Percentiles rank a stretch among this genome's conserved stretches.
Evolutionary conservation across 179 eudicot genomes (phyloP).

Genomic region (Vitellaria paradoxa): DNA sequence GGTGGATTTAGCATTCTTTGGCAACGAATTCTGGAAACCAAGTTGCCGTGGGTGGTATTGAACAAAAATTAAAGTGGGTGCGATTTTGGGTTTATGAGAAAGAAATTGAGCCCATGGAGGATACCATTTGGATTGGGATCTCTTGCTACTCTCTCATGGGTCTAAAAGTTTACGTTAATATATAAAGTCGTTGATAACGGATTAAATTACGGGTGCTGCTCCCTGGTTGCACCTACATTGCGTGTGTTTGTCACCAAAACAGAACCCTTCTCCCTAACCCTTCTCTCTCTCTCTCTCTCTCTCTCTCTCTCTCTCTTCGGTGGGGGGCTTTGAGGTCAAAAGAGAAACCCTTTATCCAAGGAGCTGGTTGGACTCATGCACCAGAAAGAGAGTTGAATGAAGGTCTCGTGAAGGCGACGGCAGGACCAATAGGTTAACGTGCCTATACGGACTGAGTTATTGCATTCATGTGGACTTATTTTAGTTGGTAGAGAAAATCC

Average conservation of each 20-base stretch:
- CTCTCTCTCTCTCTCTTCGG: not conserved
- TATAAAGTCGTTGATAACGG: slow-evolving; percentile 22
- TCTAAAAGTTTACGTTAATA: slow-evolving; percentile 17
- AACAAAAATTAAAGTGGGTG: no score
- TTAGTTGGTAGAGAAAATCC: slow-evolving; percentile 13
- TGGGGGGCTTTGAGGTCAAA: slow-evolving; percentile 20
- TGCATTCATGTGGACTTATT: slow-evolving; percentile 3
- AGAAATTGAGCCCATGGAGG: not conserved
- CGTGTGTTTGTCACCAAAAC: slow-evolving; percentile 21
- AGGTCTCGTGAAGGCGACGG: slow-evolving; percentile 74
- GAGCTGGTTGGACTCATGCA: not conserved
- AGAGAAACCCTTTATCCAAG: slow-evolving; percentile 22
- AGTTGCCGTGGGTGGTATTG: no score
- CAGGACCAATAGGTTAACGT: slow-evolving; percentile 24
- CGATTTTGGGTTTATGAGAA: no score
- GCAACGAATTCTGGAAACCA: no score
- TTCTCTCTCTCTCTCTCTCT: not conserved
- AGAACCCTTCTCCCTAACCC: not conserved
- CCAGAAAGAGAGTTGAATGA: slow-evolving; percentile 18
- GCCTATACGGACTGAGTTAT: slow-evolving; percentile 12
- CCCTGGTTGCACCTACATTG: slow-evolving; percentile 19
- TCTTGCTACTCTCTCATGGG: not conserved
- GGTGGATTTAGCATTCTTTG: slow-evolving; percentile 15
- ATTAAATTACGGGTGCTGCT: slow-evolving; percentile 18
- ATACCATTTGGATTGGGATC: slow-evolving; percentile 5